phyloP scores from a whole-genome alignment of 306 rosid species.

The Begonia fuchsioides region DNA sequence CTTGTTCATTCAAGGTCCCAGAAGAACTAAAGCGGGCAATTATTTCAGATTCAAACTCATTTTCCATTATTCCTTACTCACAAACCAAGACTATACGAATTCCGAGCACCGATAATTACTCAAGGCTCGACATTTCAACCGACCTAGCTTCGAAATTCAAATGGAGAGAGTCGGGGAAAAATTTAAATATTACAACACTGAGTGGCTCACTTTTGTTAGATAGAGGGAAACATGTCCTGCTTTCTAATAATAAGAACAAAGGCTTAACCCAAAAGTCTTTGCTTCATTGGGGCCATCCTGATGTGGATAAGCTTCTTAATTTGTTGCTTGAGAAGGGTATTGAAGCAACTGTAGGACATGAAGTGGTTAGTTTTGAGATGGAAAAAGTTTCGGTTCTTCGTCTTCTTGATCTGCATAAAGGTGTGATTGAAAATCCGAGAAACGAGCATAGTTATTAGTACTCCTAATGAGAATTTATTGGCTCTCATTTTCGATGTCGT shows the following conservation, averaged over 20 bases:
- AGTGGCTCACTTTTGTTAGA: slow-evolving; percentile 42
- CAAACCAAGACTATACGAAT: slow-evolving; percentile 32
- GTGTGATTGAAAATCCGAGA: slow-evolving; percentile 44
- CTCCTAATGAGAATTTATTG: slow-evolving; percentile 31
- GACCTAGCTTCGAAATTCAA: slow-evolving; percentile 52
- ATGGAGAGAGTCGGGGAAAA: slow-evolving; percentile 39
- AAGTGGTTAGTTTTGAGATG: slow-evolving; percentile 13
- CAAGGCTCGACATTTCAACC: slow-evolving; percentile 32
- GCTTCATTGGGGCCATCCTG: slow-evolving; percentile 41
- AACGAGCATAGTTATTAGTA: slow-evolving; percentile 29
- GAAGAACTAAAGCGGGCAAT: slow-evolving; percentile 28
- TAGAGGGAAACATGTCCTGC: slow-evolving; percentile 32
- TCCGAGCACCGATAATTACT: slow-evolving; percentile 28
- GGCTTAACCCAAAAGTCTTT: slow-evolving; percentile 17
- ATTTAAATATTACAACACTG: slow-evolving; percentile 35
- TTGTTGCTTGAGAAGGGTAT: slow-evolving; percentile 47
- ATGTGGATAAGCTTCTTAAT: slow-evolving; percentile 34
- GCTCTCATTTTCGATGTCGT: slow-evolving; percentile 37
- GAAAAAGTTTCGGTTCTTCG: slow-evolving; percentile 14
- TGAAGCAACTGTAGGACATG: slow-evolving; percentile 23
- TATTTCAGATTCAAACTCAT: slow-evolving; percentile 22
- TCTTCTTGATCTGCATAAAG: slow-evolving; percentile 38
- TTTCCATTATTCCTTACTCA: slow-evolving; percentile 29
- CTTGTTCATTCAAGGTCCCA: slow-evolving; percentile 36
- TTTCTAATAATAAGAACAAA: slow-evolving; percentile 13